These are phyloP conservation scores for Blastobotrys attinorum DNA, from an alignment of 805 yeast species.

Conservation along the genomic window DNA sequence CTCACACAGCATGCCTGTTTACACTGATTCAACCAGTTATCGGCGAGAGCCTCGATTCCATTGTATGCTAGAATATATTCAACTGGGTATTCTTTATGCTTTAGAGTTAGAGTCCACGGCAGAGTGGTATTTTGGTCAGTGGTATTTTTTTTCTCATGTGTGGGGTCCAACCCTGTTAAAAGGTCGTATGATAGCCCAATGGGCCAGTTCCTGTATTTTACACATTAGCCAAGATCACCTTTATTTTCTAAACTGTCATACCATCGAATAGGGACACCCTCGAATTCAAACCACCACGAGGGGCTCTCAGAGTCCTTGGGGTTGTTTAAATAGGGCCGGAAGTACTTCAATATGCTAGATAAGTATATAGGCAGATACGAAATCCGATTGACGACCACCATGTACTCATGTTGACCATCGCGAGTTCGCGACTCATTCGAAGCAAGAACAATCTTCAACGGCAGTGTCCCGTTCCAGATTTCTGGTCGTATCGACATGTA, in stretches of 20 bases:
- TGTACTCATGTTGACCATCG: conserved; percentile 11
- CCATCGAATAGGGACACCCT: conserved; percentile 59
- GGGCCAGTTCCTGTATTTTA: no score
- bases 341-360: conserved; percentile 15
- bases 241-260: no score
- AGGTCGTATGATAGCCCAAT: conserved; percentile 60
- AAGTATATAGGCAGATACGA: conserved; percentile 23
- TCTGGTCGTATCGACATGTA: conserved; percentile 8
- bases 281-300: conserved; percentile 61
- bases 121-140: conserved; percentile 8
- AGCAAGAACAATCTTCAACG: conserved; percentile 21
- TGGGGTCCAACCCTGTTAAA: conserved; percentile 34
- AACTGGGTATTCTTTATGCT: conserved; percentile 36
- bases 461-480: conserved; percentile 25
- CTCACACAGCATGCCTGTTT: conserved; percentile 75
- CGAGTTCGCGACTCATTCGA: conserved; percentile 14
- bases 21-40: conserved; percentile 65
- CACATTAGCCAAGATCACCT: no score
- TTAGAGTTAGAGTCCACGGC: conserved; percentile 44
- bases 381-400: neutral
- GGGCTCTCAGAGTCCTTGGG: conserved; percentile 14
- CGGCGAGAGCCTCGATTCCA: conserved; percentile 31
- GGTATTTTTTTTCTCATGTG: conserved; percentile 9
- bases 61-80: conserved; percentile 37
- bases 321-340: conserved; percentile 21